A percentile compares a stretch with the other conserved stretches of the same genome.
phyloP scores from a whole-genome alignment of 352 stramenopile genomes.

The Phytophthora syringae region DNA sequence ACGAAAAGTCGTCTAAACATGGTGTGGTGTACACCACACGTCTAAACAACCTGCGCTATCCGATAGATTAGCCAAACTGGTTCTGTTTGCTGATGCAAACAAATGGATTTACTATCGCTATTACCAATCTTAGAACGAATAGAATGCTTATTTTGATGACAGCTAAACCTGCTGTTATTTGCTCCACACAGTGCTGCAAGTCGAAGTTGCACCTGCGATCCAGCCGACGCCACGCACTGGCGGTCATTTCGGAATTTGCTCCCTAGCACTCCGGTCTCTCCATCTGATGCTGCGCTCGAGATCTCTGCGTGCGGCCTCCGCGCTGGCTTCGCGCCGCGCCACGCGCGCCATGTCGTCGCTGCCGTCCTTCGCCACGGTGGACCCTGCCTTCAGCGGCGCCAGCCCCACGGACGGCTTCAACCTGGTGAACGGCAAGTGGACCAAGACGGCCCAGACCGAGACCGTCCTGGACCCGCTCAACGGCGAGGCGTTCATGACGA shows the following conservation, averaged over 20 bases:
- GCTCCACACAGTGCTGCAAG: slow-evolving; percentile 1
- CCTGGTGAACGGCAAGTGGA: slow-evolving; percentile 94
- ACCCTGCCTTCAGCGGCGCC: slow-evolving; percentile 85
- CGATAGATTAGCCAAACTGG: too few species aligned
- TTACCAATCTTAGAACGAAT: slow-evolving; percentile 6
- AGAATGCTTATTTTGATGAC: background rate
- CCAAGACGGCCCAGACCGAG: slow-evolving; percentile 67
- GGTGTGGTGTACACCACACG: slow-evolving; percentile 23
- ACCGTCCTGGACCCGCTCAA: slow-evolving; percentile 95
- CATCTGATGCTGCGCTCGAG: slow-evolving; percentile 31
- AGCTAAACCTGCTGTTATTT: background rate
- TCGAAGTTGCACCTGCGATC: slow-evolving; percentile 24
- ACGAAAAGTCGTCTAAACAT: slow-evolving; percentile 40
- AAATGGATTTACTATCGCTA: too few species aligned
- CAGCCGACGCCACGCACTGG: too few species aligned
- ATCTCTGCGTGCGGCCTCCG: slow-evolving; percentile 35
- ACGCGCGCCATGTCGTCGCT: slow-evolving; percentile 64
- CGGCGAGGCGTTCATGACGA: slow-evolving; percentile 93
- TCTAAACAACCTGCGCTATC: slow-evolving; percentile 45
- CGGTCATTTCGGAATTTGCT: slow-evolving; percentile 31
- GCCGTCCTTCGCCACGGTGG: slow-evolving; percentile 92
- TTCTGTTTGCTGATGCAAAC: too few species aligned
- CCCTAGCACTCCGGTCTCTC: slow-evolving; percentile 1
- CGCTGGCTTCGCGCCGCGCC: slow-evolving; percentile 33
- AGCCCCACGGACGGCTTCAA: slow-evolving; percentile 90